Conservation (phyloP, 305 asterid genomes). For the Plantago lanceolata region DNA sequence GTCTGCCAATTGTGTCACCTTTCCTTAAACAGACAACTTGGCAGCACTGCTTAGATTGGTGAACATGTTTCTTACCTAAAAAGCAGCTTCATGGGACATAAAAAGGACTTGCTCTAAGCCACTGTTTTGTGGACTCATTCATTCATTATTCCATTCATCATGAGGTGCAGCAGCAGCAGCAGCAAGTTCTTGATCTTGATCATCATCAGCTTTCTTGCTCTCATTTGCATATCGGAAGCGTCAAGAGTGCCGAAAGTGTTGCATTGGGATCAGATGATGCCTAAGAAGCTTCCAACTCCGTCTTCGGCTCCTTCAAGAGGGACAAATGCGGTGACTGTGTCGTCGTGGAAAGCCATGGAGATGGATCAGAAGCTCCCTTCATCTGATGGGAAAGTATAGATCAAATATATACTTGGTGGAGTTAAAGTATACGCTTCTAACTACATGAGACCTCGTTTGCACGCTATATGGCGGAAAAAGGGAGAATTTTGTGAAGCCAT, state of each 20-base stretch:
- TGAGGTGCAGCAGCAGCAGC: constrained; percentile 29
- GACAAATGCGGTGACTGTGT: constrained; percentile 44
- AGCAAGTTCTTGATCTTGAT: constrained; percentile 36
- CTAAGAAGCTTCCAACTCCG: constrained; percentile 76
- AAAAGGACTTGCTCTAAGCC: constrained; percentile 25
- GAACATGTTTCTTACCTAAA: constrained; percentile 51
- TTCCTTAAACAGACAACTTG: constrained; percentile 67
- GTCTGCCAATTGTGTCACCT: constrained; percentile 72
- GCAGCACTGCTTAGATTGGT: constrained; percentile 52
- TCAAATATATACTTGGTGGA: neutral
- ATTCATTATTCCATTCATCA: constrained; percentile 41
- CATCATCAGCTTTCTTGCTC: constrained; percentile 42
- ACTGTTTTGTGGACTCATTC: constrained; percentile 4
- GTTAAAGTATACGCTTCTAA: constrained; percentile 21
- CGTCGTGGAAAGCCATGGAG: constrained; percentile 28
- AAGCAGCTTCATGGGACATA: constrained; percentile 30
- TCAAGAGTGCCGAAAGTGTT: constrained; percentile 56
- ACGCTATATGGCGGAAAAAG: neutral
- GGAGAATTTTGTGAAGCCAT: constrained; percentile 9
- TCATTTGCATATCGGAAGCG: constrained; percentile 54
- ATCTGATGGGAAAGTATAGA: constrained; percentile 53
- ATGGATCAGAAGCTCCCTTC: constrained; percentile 39
- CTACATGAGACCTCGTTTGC: constrained; percentile 12
- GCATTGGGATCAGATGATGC: constrained; percentile 78
- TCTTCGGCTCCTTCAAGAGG: constrained; percentile 87